Conservation (phyloP, 208 protist species). For the Leishmania braziliensis region DNA sequence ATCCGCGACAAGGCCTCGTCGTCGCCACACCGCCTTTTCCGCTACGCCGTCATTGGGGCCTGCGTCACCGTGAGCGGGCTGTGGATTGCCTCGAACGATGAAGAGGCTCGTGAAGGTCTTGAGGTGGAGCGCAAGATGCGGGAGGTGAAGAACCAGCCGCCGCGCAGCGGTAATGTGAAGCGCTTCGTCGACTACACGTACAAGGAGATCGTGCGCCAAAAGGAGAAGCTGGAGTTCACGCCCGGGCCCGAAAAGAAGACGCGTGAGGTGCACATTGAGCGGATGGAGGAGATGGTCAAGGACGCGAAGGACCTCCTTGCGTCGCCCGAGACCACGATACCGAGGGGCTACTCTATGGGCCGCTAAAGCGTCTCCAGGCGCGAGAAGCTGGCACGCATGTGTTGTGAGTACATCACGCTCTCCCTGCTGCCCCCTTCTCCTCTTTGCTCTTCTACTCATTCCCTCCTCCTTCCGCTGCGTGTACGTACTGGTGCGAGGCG, state of each 20-base stretch:
- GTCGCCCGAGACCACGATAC: constrained; percentile 54
- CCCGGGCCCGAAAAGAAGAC: constrained; percentile 51
- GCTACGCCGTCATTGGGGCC: constrained; percentile 73
- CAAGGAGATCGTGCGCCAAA: constrained; percentile 69
- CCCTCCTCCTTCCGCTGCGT: neutral
- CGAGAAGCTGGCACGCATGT: neutral
- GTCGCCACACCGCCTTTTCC: constrained; percentile 63
- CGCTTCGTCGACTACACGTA: constrained; percentile 72
- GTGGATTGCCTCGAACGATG: constrained; percentile 40
- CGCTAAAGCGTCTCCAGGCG: neutral
- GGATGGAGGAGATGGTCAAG: constrained; percentile 74
- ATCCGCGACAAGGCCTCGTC: constrained; percentile 68
- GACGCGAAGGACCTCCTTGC: constrained; percentile 62
- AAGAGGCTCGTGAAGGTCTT: constrained; percentile 38
- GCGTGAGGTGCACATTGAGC: constrained; percentile 47
- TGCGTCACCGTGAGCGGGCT: constrained; percentile 62
- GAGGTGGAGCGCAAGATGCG: constrained; percentile 77
- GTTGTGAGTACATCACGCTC: neutral
- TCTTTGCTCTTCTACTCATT: neutral
- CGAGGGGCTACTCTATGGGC: constrained; percentile 65
- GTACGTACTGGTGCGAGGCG: neutral
- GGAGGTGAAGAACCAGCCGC: constrained; percentile 75
- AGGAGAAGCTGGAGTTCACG: constrained; percentile 57
- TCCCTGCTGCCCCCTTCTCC: neutral
- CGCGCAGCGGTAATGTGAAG: constrained; percentile 76